These are phyloP conservation scores for Dryas integrifolia DNA, from an alignment of 331 rosid species.

Conservation along the genomic window DNA sequence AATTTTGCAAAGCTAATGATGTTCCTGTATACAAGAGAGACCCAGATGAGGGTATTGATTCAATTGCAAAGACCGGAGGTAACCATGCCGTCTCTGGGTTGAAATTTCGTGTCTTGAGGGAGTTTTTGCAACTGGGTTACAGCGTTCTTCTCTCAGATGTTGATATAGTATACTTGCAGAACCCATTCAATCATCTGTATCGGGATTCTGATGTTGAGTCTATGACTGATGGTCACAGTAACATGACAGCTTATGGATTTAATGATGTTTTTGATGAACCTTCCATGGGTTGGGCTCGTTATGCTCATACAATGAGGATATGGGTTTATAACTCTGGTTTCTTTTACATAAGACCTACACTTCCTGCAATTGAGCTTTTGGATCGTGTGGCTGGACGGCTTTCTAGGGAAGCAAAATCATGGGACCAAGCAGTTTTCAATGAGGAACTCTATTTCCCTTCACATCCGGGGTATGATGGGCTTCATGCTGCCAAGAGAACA, in stretches of 20 bases:
- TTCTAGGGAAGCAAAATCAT: conserved; percentile 45
- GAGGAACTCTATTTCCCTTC: conserved; percentile 85
- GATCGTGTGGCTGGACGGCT: conserved; percentile 79
- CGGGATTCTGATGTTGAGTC: conserved; percentile 92
- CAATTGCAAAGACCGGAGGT: conserved; percentile 54
- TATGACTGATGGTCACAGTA: conserved; percentile 90
- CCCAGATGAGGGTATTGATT: conserved; percentile 68
- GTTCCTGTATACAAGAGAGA: conserved; percentile 80
- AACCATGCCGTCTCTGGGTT: conserved; percentile 82
- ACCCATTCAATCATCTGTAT: conserved; percentile 73
- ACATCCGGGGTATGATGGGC: conserved; percentile 69
- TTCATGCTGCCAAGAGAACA: conserved; percentile 79
- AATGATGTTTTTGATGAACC: conserved; percentile 89
- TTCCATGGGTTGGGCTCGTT: conserved; percentile 91
- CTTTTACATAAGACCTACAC: conserved; percentile 77
- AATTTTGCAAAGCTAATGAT: conserved; percentile 52
- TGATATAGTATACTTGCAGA: conserved; percentile 83
- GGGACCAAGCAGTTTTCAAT: conserved; percentile 94
- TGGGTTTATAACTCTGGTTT: conserved; percentile 97
- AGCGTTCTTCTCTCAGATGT: conserved; percentile 81
- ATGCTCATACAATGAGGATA: conserved; percentile 92
- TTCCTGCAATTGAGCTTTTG: conserved; percentile 80
- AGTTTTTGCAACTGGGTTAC: conserved; percentile 80
- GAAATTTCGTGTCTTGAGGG: conserved; percentile 78
- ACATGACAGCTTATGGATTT: conserved; percentile 75